Percentiles rank a stretch among this genome's conserved stretches.
These are phyloP conservation scores for Massariosphaeria phaeospora DNA, from an alignment of 495 filamentous ascomycete species.

Conservation along the genomic window DNA sequence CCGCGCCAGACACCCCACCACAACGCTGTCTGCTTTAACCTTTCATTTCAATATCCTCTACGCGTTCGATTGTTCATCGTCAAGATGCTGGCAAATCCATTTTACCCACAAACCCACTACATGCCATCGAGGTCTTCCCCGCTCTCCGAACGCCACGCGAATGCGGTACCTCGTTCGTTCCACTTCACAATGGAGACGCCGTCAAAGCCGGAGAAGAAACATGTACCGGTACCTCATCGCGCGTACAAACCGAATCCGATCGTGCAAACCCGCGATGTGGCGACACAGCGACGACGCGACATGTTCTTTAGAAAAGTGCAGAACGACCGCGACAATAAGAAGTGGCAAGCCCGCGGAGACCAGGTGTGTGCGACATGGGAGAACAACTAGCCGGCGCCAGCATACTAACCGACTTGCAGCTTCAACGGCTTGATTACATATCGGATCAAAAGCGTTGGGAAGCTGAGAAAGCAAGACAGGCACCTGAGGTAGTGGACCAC, in stretches of 20 bases:
- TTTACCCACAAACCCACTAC: slow-evolving; percentile 17
- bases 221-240: slow-evolving; percentile 37
- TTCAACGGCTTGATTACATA: slow-evolving; percentile 47
- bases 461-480: slow-evolving; percentile 40
- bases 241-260: slow-evolving; percentile 38
- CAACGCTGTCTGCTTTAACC: background rate
- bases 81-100: slow-evolving; percentile 25
- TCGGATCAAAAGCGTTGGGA: slow-evolving; percentile 47
- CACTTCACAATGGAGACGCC: slow-evolving; percentile 12
- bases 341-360: slow-evolving; percentile 65
- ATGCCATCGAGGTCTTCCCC: slow-evolving; percentile 35
- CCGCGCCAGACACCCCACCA: background rate
- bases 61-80: background rate
- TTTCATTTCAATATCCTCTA: background rate
- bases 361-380: slow-evolving; percentile 55
- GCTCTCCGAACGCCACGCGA: slow-evolving; percentile 40
- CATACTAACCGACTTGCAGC: slow-evolving; percentile 34
- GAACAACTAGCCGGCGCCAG: too few species aligned
- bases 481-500: slow-evolving; percentile 23
- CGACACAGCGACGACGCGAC: slow-evolving; percentile 52
- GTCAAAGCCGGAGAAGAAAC: slow-evolving; percentile 10
- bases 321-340: slow-evolving; percentile 60
- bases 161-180: slow-evolving; percentile 30
- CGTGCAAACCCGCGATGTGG: slow-evolving; percentile 40
- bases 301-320: slow-evolving; percentile 76